Conservation (phyloP, 805 yeast species). For the Lachancea nothofagi region DNA sequence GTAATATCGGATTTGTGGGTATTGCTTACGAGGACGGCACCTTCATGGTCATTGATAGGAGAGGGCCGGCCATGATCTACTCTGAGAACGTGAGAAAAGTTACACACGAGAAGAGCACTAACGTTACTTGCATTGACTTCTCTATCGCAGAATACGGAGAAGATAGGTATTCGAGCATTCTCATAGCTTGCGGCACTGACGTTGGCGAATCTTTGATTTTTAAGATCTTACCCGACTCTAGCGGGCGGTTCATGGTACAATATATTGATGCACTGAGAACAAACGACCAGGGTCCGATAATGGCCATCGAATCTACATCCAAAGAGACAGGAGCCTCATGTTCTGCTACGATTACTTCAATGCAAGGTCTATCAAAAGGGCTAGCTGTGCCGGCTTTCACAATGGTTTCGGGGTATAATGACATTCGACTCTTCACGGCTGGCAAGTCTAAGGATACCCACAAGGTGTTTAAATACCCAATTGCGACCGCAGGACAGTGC, state of each 20-base stretch:
- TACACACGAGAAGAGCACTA: constrained; percentile 24
- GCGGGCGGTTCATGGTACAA: constrained; percentile 57
- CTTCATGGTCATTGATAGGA: constrained; percentile 65
- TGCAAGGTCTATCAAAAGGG: constrained; percentile 58
- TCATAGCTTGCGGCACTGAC: constrained; percentile 71
- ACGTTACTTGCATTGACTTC: constrained; percentile 62
- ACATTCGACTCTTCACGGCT: constrained; percentile 55
- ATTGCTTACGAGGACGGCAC: constrained; percentile 75
- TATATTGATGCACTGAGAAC: constrained; percentile 44
- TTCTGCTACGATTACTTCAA: constrained; percentile 52
- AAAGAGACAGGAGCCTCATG: constrained; percentile 58
- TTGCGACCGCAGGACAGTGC: constrained; percentile 48
- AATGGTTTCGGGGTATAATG: constrained; percentile 49
- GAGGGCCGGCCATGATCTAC: constrained; percentile 69
- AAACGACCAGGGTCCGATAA: constrained; percentile 45
- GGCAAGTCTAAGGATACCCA: constrained; percentile 61
- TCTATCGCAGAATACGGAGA: constrained; percentile 62
- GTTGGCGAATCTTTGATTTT: constrained; percentile 64
- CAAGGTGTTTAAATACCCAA: constrained; percentile 47
- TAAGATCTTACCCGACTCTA: constrained; percentile 56
- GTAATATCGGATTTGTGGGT: constrained; percentile 79
- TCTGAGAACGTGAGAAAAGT: constrained; percentile 33
- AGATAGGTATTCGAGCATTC: constrained; percentile 66
- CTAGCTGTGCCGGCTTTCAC: constrained; percentile 56
- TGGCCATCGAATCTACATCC: constrained; percentile 53